Conservation (phyloP, 108 stramenopile species). For the Cyclotella cryptica region DNA sequence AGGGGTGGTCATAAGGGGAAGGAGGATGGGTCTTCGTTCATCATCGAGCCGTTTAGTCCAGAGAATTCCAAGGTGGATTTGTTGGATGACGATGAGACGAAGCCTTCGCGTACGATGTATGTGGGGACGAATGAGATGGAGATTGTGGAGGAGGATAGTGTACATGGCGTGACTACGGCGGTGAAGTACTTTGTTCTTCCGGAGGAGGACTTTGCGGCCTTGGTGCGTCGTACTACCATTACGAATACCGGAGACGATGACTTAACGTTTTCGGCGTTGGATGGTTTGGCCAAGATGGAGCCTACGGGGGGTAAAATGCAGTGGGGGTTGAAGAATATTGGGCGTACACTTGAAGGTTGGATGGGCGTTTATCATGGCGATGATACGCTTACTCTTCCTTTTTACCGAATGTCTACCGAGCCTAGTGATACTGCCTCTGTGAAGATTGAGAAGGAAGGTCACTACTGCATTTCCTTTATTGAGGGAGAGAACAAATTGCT, state of each 20-base stretch:
- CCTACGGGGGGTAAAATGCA: constrained; percentile 86
- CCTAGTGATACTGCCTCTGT: constrained; percentile 89
- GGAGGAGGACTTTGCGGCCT: constrained; percentile 86
- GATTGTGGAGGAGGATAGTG: constrained; percentile 83
- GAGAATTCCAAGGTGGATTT: constrained; percentile 58
- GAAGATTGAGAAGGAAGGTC: constrained; percentile 86
- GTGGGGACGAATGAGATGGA: constrained; percentile 95
- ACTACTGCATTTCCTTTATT: constrained; percentile 91
- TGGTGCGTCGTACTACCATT: constrained; percentile 88
- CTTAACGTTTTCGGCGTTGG: constrained; percentile 80
- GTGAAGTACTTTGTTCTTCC: constrained; percentile 91
- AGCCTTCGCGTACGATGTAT: constrained; percentile 88
- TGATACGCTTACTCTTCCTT: constrained; percentile 84
- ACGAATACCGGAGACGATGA: constrained; percentile 75
- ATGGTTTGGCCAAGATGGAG: constrained; percentile 92
- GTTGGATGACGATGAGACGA: constrained; percentile 56
- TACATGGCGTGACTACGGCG: constrained; percentile 73
- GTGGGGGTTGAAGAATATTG: constrained; percentile 89
- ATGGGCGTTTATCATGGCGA: constrained; percentile 94
- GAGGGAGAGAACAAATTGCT: constrained; percentile 70
- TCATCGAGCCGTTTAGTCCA: constrained; percentile 82
- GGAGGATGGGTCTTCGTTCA: constrained; percentile 57
- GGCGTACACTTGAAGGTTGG: constrained; percentile 97
- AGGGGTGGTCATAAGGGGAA: constrained; percentile 51
- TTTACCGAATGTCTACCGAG: constrained; percentile 92